Conservation (phyloP, 1,284 basidiomycete species). For the Melampsora larici-populina region DNA sequence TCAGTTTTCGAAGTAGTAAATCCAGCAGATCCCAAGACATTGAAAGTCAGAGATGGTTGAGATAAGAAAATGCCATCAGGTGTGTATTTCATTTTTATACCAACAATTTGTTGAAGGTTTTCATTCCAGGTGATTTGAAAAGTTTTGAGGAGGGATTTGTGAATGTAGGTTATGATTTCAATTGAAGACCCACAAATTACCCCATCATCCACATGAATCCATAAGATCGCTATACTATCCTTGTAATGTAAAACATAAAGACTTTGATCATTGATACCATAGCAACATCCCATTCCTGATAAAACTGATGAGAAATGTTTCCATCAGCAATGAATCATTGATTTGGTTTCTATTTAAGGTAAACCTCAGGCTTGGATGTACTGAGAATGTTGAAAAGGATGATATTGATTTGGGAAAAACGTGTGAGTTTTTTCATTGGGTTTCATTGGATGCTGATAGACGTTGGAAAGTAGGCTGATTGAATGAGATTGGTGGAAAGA, state of each 20-base stretch:
- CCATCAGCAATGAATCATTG: too few species aligned
- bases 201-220: constrained; percentile 29
- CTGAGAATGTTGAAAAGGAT: constrained; percentile 9
- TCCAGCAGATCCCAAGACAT: not conserved
- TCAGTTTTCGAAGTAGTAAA: not conserved
- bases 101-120: constrained; percentile 8
- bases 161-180: not conserved
- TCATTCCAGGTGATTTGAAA: too few species aligned
- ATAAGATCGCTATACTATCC: not conserved
- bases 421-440: constrained; percentile 20
- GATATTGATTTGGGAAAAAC: constrained; percentile 34
- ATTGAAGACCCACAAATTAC: not conserved
- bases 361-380: too few species aligned
- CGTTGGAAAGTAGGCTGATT: not conserved
- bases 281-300: not conserved
- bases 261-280: not conserved
- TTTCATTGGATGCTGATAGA: not conserved
- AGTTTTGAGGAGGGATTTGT: not conserved
- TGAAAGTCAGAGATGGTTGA: not conserved
- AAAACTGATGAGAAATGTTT: not conserved
- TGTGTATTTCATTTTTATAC: constrained; percentile 11
- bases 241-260: not conserved
- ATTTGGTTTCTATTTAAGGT: too few species aligned
- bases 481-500: not conserved
- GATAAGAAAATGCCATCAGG: too few species aligned